Evolutionary conservation across 495 filamentous ascomycete genomes (phyloP).

Genomic region (Neurospora sp.): DNA sequence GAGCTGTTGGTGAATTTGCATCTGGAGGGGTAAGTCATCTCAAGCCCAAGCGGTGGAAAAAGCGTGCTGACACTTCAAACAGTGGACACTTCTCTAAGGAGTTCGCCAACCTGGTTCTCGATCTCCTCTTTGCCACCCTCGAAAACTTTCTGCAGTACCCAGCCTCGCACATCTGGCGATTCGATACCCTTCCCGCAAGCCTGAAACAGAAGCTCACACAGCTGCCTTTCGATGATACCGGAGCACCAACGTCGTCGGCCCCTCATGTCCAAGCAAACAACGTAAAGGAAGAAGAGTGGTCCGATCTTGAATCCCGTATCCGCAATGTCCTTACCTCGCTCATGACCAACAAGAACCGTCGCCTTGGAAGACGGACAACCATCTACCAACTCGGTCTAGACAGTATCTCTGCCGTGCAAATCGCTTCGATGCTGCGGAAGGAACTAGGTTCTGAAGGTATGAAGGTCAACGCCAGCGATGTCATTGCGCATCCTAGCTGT

Average conservation of each 20-base stretch:
- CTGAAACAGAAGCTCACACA: background rate
- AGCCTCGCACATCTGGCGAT: constrained; percentile 15
- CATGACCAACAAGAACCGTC: constrained; percentile 35
- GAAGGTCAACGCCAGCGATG: constrained; percentile 51
- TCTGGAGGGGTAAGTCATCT: constrained; percentile 8
- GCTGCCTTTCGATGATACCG: background rate
- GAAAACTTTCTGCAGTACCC: constrained; percentile 23
- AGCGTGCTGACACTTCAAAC: background rate
- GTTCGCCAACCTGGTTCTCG: constrained; percentile 31
- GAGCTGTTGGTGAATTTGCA: constrained; percentile 17
- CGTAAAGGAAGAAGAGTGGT: constrained; percentile 31
- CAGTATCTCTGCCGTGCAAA: constrained; percentile 75
- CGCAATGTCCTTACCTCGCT: constrained; percentile 48
- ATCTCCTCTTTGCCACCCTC: constrained; percentile 39
- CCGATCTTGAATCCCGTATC: constrained; percentile 36
- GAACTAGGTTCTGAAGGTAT: constrained; percentile 23
- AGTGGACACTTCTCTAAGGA: constrained; percentile 25
- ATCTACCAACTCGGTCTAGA: constrained; percentile 83
- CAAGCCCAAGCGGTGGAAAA: background rate
- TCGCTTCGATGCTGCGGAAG: constrained; percentile 54
- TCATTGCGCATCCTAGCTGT: constrained; percentile 53
- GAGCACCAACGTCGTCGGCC: background rate
- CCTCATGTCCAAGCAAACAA: background rate
- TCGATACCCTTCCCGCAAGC: background rate
- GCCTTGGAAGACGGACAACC: constrained; percentile 49